Conservation (phyloP, 306 rosid species). For the Inga laurina region DNA sequence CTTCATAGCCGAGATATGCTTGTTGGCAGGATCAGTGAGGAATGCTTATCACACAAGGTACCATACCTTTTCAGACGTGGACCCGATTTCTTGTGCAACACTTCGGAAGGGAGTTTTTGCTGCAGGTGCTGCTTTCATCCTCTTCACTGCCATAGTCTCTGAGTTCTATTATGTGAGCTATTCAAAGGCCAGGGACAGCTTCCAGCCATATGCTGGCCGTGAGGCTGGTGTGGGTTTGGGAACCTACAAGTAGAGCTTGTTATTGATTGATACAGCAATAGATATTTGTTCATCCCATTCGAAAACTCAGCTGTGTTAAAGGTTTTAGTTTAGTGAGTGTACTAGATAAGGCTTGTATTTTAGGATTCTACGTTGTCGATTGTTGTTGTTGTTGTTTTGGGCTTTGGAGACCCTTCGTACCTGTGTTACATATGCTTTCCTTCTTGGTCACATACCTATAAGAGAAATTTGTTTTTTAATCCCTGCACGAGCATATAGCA, state of each 20-base stretch:
- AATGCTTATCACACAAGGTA: constrained; percentile 94
- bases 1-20: constrained; percentile 87
- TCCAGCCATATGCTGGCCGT: constrained; percentile 67
- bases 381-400: background rate
- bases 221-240: constrained; percentile 88
- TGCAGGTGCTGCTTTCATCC: constrained; percentile 83
- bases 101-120: constrained; percentile 92
- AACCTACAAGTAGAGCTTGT: constrained; percentile 60
- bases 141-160: constrained; percentile 72
- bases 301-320: constrained; percentile 37
- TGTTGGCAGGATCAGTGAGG: constrained; percentile 90
- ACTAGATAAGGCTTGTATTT: constrained; percentile 36
- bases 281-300: constrained; percentile 35
- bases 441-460: constrained; percentile 6
- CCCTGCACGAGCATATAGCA: background rate
- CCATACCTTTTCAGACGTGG: constrained; percentile 40
- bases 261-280: constrained; percentile 17
- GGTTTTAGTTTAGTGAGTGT: constrained; percentile 18
- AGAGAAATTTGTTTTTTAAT: constrained; percentile 22
- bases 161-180: constrained; percentile 80
- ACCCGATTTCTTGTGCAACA: constrained; percentile 64
- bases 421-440: background rate
- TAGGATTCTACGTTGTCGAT: constrained; percentile 11
- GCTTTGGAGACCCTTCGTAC: constrained; percentile 22
- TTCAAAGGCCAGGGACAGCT: constrained; percentile 76